phyloP scores from a whole-genome alignment of 176 grass and related monocot genomes.

The Aegilops sharonensis region DNA sequence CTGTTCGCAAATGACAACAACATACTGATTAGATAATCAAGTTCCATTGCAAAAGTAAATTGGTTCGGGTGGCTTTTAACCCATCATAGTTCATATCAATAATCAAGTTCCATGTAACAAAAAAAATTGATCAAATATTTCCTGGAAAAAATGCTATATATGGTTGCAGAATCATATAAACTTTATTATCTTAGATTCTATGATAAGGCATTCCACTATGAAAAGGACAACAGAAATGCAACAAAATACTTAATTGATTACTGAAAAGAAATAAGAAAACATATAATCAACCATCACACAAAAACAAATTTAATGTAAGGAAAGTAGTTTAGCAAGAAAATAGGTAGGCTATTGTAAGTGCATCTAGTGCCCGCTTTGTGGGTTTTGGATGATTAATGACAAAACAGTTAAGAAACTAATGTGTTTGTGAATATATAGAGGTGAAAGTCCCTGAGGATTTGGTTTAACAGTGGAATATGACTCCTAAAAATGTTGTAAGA shows the following conservation, averaged over 20 bases:
- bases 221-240: conserved; percentile 1
- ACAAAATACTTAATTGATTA: not conserved
- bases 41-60: not conserved
- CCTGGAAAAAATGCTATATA: not conserved
- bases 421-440: no score
- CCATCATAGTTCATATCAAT: not conserved
- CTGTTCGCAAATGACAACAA: conserved; percentile 46
- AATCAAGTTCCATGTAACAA: conserved; percentile 19
- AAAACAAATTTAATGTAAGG: conserved; percentile 1
- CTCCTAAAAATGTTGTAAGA: no score
- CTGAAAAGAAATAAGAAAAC: not conserved
- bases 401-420: no score
- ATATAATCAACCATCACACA: conserved; percentile 11
- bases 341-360: no score
- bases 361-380: no score
- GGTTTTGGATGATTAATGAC: no score
- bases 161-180: not conserved
- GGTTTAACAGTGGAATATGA: no score
- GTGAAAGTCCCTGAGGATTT: no score
- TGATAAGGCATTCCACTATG: conserved; percentile 2
- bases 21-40: conserved; percentile 20
- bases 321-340: not conserved
- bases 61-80: not conserved
- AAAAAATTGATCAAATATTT: conserved; percentile 2
- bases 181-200: not conserved